These are phyloP conservation scores for Dysphania ambrosioides DNA, from an alignment of 148 eudicot genomes.

Conservation along the genomic window DNA sequence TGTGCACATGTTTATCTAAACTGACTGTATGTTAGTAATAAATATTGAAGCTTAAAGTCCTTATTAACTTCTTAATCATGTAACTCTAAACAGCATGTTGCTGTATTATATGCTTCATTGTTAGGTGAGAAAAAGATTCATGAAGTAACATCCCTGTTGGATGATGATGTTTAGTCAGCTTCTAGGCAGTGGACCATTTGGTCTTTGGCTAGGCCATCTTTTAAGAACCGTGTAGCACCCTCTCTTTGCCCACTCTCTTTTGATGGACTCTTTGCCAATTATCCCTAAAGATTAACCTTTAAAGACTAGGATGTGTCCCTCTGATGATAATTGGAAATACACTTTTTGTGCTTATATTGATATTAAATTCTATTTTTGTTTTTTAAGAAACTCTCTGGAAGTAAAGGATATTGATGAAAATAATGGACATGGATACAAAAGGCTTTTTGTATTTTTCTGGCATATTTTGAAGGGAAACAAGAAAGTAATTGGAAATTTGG, in stretches of 20 bases:
- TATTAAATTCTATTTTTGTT: background rate
- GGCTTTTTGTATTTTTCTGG: background rate
- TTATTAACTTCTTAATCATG: no score
- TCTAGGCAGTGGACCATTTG: conserved; percentile 24
- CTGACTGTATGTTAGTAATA: background rate
- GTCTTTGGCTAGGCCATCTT: conserved; percentile 19
- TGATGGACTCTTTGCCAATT: conserved; percentile 15
- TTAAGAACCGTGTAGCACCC: conserved; percentile 16
- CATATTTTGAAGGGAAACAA: background rate
- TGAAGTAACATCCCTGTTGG: background rate
- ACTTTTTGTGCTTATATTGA: background rate
- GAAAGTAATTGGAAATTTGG: background rate
- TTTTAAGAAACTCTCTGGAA: background rate
- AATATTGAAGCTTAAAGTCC: no score
- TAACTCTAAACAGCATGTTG: background rate
- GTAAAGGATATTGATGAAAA: background rate
- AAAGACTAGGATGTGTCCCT: background rate
- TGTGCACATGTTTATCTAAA: background rate
- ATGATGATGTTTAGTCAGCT: conserved; percentile 13
- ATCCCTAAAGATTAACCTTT: conserved; percentile 11
- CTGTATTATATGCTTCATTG: background rate
- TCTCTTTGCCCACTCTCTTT: conserved; percentile 14
- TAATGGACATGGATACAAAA: background rate
- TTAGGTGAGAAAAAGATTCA: background rate
- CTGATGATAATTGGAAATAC: background rate